phyloP scores from a whole-genome alignment of 495 filamentous ascomycete species.

The Physcia stellaris region DNA sequence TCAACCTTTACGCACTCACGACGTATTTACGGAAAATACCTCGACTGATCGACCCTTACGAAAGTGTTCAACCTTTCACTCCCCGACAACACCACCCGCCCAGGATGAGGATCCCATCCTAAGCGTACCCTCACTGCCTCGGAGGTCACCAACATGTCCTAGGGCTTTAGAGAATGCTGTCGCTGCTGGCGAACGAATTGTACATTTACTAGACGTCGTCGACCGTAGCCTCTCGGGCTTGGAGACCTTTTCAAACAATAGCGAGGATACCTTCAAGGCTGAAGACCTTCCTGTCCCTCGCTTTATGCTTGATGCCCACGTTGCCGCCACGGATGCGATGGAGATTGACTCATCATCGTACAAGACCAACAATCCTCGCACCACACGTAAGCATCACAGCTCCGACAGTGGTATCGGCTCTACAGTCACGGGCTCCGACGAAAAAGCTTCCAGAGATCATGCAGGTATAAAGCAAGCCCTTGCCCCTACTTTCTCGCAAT shows the following conservation, averaged over 20 bases:
- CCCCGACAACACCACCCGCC: slow-evolving; percentile 27
- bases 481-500: slow-evolving; percentile 3
- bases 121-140: slow-evolving; percentile 31
- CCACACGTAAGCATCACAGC: slow-evolving; percentile 11
- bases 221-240: slow-evolving; percentile 25
- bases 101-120: slow-evolving; percentile 29
- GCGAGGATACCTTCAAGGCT: slow-evolving; percentile 13
- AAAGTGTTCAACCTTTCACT: slow-evolving; percentile 40
- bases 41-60: slow-evolving; percentile 19
- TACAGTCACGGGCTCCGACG: slow-evolving; percentile 31
- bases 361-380: slow-evolving; percentile 10
- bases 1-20: slow-evolving; percentile 6
- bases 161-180: slow-evolving; percentile 29
- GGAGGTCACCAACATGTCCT: slow-evolving; percentile 34
- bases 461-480: slow-evolving; percentile 15
- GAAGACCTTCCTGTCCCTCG: slow-evolving; percentile 23
- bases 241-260: slow-evolving; percentile 17
- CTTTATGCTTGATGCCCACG: slow-evolving; percentile 11
- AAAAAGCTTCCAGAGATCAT: slow-evolving; percentile 9
- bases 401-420: slow-evolving; percentile 45
- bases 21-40: slow-evolving; percentile 1
- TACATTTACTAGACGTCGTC: slow-evolving; percentile 29
- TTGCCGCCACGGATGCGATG: slow-evolving; percentile 11
- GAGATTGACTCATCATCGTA: slow-evolving; percentile 14
- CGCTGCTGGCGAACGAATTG: slow-evolving; percentile 34